These are phyloP conservation scores for Phyllosticta paracitricarpa DNA, from an alignment of 2,329 filamentous ascomycete genomes.

Conservation along the genomic window DNA sequence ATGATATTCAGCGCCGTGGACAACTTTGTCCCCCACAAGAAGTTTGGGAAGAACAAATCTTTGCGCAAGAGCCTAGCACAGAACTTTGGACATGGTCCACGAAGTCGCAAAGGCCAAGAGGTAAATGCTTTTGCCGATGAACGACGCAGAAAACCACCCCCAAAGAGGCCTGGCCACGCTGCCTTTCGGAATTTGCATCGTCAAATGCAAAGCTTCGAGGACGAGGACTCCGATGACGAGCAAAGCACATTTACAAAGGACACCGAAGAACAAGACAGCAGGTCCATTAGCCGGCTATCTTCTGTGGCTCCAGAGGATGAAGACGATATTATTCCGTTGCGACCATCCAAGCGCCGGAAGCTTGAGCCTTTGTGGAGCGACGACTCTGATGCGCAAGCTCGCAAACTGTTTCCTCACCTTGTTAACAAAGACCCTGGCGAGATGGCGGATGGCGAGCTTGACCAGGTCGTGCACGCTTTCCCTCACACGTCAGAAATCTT, in stretches of 20 bases:
- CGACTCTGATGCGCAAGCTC: slow-evolving; percentile 37
- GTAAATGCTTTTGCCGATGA: slow-evolving; percentile 46
- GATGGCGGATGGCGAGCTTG: slow-evolving; percentile 54
- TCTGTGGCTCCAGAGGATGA: slow-evolving; percentile 41
- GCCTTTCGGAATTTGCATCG: slow-evolving; percentile 73
- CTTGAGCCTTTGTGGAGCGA: slow-evolving; percentile 36
- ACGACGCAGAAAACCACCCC: slow-evolving; percentile 46
- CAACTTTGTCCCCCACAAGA: slow-evolving; percentile 1
- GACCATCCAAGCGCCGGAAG: slow-evolving; percentile 36
- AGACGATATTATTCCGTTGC: slow-evolving; percentile 36
- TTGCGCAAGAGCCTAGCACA: slow-evolving; percentile 5
- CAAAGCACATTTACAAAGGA: slow-evolving; percentile 59
- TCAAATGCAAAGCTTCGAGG: slow-evolving; percentile 60
- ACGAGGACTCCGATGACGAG: slow-evolving; percentile 73
- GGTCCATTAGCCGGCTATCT: slow-evolving; percentile 62
- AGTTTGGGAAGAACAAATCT: slow-evolving; percentile 4
- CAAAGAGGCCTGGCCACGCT: slow-evolving; percentile 46
- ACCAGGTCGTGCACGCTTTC: slow-evolving; percentile 44
- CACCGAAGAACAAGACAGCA: slow-evolving; percentile 78
- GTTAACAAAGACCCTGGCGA: slow-evolving; percentile 56
- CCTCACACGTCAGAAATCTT: slow-evolving; percentile 55
- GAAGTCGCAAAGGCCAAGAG: slow-evolving; percentile 6
- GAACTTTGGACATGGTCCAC: neutral
- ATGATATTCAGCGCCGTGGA: slow-evolving; percentile 36
- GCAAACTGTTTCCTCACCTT: slow-evolving; percentile 38